Percentiles rank a stretch among this genome's conserved stretches.
These are phyloP conservation scores for Erythrobasidium yunnanense DNA, from an alignment of 768 basidiomycete genomes.

Conservation along the genomic window DNA sequence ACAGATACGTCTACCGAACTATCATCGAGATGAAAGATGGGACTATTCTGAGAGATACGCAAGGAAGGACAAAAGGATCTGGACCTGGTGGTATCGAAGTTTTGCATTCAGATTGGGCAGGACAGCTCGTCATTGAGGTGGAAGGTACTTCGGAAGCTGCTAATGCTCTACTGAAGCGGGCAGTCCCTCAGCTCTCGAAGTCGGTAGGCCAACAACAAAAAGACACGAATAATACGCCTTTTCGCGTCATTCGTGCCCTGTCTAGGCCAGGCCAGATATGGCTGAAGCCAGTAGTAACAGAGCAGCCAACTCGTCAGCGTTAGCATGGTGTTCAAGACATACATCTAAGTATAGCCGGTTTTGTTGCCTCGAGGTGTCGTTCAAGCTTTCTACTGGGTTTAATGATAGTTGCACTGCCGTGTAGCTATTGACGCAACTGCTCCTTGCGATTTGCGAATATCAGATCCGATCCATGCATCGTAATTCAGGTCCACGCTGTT, in stretches of 20 bases:
- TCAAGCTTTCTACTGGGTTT: too few relatives aligned
- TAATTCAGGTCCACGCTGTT: too few relatives aligned
- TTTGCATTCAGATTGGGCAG: conserved; percentile 33
- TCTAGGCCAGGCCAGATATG: conserved; percentile 20
- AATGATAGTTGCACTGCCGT: too few relatives aligned
- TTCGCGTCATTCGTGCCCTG: neutral
- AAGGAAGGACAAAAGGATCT: neutral
- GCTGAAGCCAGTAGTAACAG: neutral
- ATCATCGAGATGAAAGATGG: conserved; percentile 25
- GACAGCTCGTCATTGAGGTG: conserved; percentile 30
- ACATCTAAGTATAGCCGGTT: too few relatives aligned
- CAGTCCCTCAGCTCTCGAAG: neutral
- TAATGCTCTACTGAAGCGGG: conserved; percentile 15
- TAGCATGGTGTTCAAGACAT: too few relatives aligned
- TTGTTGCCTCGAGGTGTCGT: too few relatives aligned
- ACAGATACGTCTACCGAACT: conserved; percentile 33
- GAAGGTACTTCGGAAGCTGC: conserved; percentile 37
- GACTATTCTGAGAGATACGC: conserved; percentile 15
- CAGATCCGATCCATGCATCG: too few relatives aligned
- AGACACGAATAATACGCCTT: conserved; percentile 6
- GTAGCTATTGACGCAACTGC: too few relatives aligned
- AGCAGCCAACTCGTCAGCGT: too few relatives aligned
- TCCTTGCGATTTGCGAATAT: too few relatives aligned
- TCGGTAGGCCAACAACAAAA: neutral
- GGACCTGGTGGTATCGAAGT: conserved; percentile 32